A percentile compares a stretch with the other conserved stretches of the same genome.
phyloP scores from a whole-genome alignment of 371 early-diverging fungal genomes.

The Syncephalastrum racemosum region DNA sequence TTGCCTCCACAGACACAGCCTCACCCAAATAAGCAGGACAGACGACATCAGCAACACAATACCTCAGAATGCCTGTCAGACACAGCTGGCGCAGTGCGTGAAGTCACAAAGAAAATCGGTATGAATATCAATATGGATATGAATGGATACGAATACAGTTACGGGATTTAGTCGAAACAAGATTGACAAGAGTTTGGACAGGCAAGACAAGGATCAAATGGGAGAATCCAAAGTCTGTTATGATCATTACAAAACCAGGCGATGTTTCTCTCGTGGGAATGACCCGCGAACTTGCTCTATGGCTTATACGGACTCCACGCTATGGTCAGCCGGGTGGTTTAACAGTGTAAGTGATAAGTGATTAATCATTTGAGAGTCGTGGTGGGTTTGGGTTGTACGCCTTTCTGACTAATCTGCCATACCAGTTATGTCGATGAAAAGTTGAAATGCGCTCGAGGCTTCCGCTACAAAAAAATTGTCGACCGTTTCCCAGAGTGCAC shows the following conservation, averaged over 20 bases:
- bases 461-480: constrained; percentile 48
- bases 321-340: constrained; percentile 52
- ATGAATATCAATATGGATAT: too few species aligned
- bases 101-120: constrained; percentile 41
- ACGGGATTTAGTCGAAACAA: too few species aligned
- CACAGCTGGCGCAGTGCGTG: constrained; percentile 46
- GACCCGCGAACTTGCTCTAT: constrained; percentile 80
- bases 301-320: constrained; percentile 65
- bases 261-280: constrained; percentile 73
- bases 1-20: too few species aligned
- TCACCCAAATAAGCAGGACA: too few species aligned
- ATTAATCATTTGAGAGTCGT: background rate
- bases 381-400: too few species aligned
- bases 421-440: constrained; percentile 66
- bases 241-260: constrained; percentile 91
- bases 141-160: too few species aligned
- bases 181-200: constrained; percentile 7
- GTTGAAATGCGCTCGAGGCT: constrained; percentile 57
- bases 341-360: constrained; percentile 54
- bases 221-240: constrained; percentile 70
- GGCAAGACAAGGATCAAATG: constrained; percentile 54
- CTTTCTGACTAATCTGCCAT: constrained; percentile 5
- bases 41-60: too few species aligned
- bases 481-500: constrained; percentile 23
- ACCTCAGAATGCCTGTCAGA: constrained; percentile 26